A percentile compares a stretch with the other conserved stretches of the same genome.
These are phyloP conservation scores for Ganoderma boninense DNA, from an alignment of 1,284 basidiomycete species.

Conservation along the genomic window DNA sequence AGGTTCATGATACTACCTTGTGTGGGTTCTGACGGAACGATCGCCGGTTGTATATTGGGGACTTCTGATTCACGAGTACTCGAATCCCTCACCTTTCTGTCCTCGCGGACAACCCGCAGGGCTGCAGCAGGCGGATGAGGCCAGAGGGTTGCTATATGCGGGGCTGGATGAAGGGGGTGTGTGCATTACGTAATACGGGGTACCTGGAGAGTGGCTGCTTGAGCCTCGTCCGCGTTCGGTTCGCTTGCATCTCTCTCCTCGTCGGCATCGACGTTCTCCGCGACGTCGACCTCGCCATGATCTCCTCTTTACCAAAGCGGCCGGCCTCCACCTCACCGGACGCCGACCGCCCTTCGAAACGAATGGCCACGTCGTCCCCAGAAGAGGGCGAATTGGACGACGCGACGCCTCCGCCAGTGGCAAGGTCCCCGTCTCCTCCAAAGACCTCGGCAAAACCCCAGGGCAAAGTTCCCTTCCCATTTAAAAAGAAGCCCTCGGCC, in stretches of 20 bases:
- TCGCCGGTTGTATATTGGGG: background rate
- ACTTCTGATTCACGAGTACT: background rate
- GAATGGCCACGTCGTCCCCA: conserved; percentile 66
- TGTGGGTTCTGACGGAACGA: background rate
- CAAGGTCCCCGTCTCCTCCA: conserved; percentile 35
- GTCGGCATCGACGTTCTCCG: conserved; percentile 15
- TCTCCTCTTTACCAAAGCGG: conserved; percentile 56
- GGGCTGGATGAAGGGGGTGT: background rate
- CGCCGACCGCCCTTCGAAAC: conserved; percentile 59
- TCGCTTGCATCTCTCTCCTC: background rate
- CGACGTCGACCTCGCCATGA: conserved; percentile 27
- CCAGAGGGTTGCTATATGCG: background rate
- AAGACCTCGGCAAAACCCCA: conserved; percentile 30
- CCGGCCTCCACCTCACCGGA: conserved; percentile 59
- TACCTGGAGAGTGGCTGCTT: conserved; percentile 13
- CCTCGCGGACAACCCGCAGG: background rate
- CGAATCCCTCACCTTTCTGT: background rate
- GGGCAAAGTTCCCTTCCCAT: conserved; percentile 67
- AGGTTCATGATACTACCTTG: background rate
- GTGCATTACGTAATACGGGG: conserved; percentile 14
- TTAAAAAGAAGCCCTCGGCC: conserved; percentile 62
- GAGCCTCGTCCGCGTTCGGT: background rate
- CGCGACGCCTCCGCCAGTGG: conserved; percentile 38
- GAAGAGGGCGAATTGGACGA: conserved; percentile 83
- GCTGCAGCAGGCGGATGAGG: background rate